phyloP scores from a whole-genome alignment of 371 early-diverging fungal species.

The Mortierella sp. region DNA sequence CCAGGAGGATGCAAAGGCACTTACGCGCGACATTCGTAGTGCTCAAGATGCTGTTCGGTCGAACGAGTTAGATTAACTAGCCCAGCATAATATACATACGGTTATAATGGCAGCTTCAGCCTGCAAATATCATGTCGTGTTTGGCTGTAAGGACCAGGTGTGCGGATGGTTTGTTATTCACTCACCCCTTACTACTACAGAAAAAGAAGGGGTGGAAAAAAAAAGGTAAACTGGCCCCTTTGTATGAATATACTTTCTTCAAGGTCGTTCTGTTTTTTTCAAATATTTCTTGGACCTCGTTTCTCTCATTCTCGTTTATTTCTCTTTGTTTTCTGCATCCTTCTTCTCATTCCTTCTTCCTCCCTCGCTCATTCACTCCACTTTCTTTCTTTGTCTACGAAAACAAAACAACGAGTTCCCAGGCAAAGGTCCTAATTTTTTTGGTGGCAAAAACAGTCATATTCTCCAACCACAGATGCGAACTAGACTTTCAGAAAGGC shows the following conservation, averaged over 20 bases:
- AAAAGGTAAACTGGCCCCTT: background rate
- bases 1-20: conserved; percentile 64
- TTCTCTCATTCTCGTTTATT: no score
- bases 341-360: background rate
- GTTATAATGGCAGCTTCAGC: background rate
- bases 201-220: background rate
- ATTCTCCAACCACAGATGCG: background rate
- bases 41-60: conserved; percentile 26
- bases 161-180: background rate
- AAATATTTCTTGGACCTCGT: background rate
- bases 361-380: background rate
- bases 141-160: background rate
- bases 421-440: background rate
- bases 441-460: background rate
- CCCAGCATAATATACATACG: background rate
- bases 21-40: conserved; percentile 61
- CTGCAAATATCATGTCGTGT: background rate
- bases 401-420: background rate
- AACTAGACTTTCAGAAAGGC: background rate
- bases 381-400: background rate
- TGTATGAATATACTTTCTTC: background rate
- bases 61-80: conserved; percentile 18
- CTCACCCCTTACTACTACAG: background rate
- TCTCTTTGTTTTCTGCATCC: background rate
- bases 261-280: background rate